These are phyloP conservation scores for Zygosaccharomyces pseudobailii DNA, from an alignment of 1,139 yeast species.

Conservation along the genomic window DNA sequence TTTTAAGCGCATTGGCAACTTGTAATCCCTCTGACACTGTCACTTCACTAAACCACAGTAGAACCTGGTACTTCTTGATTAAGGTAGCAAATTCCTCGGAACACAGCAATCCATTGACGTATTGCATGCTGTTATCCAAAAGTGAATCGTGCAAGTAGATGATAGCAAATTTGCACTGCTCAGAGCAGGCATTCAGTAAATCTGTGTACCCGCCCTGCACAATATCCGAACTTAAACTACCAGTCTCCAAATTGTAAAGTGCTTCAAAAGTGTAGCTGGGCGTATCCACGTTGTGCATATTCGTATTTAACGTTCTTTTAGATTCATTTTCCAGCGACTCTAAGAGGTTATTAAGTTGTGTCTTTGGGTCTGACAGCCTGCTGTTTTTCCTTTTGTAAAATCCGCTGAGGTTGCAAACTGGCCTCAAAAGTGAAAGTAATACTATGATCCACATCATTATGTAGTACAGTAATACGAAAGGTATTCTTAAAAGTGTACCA, in stretches of 20 bases:
- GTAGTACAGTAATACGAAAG: slow-evolving; percentile 24
- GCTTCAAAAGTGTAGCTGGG: slow-evolving; percentile 21
- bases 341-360: slow-evolving; percentile 16
- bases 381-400: slow-evolving; percentile 23
- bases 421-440: slow-evolving; percentile 18
- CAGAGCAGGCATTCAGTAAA: slow-evolving; percentile 23
- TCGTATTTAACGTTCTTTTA: background rate
- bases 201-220: slow-evolving; percentile 28
- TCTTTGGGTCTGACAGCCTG: slow-evolving; percentile 14
- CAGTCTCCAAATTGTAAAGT: slow-evolving; percentile 24
- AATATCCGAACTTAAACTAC: slow-evolving; percentile 15
- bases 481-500: slow-evolving; percentile 9
- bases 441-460: slow-evolving; percentile 14
- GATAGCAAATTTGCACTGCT: slow-evolving; percentile 48
- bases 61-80: slow-evolving; percentile 45
- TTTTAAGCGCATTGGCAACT: slow-evolving; percentile 69
- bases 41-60: slow-evolving; percentile 88
- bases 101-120: slow-evolving; percentile 54
- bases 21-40: slow-evolving; percentile 73
- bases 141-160: slow-evolving; percentile 71
- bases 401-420: slow-evolving; percentile 19
- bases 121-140: slow-evolving; percentile 55
- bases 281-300: slow-evolving; percentile 3
- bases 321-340: slow-evolving; percentile 19
- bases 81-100: slow-evolving; percentile 49